These are phyloP conservation scores for Starmerella floricola DNA, from an alignment of 805 yeast species.

Conservation along the genomic window DNA sequence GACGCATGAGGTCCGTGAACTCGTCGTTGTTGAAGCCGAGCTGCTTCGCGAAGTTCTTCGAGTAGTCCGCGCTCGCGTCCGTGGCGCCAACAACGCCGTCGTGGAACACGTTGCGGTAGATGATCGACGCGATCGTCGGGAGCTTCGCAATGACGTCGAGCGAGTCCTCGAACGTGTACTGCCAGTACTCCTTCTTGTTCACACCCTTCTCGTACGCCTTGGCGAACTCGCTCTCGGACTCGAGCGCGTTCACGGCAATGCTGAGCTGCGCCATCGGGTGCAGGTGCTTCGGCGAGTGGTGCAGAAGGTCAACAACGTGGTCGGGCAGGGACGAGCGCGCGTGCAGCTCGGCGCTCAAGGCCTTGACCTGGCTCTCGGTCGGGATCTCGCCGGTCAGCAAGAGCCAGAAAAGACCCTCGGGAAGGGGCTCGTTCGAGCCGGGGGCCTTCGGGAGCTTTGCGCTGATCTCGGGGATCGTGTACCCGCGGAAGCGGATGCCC, in stretches of 20 bases:
- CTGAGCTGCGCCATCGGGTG: constrained; percentile 89
- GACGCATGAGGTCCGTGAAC: constrained; percentile 66
- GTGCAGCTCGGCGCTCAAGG: constrained; percentile 63
- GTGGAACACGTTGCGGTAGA: constrained; percentile 73
- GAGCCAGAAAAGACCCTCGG: constrained; percentile 76
- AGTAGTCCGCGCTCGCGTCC: constrained; percentile 41
- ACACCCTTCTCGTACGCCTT: constrained; percentile 79
- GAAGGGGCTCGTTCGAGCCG: constrained; percentile 53
- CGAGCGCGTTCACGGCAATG: constrained; percentile 69
- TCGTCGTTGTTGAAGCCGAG: constrained; percentile 48
- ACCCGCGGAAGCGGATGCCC: constrained; percentile 78
- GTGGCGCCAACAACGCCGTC: constrained; percentile 49
- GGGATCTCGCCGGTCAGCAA: constrained; percentile 76
- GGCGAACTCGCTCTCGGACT: constrained; percentile 70
- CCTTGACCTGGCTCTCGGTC: constrained; percentile 54
- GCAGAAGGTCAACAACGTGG: constrained; percentile 61
- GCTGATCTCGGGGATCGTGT: constrained; percentile 69
- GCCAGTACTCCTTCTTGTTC: constrained; percentile 71
- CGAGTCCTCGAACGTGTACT: constrained; percentile 69
- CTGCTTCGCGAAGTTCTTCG: constrained; percentile 52
- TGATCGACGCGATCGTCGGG: constrained; percentile 70
- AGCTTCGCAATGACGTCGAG: constrained; percentile 69
- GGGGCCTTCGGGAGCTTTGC: constrained; percentile 62
- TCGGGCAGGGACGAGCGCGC: constrained; percentile 67
- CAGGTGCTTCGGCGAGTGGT: constrained; percentile 59